Evolutionary conservation across 768 basidiomycete species (phyloP).

Genomic region (Lactarius hatsudake): DNA sequence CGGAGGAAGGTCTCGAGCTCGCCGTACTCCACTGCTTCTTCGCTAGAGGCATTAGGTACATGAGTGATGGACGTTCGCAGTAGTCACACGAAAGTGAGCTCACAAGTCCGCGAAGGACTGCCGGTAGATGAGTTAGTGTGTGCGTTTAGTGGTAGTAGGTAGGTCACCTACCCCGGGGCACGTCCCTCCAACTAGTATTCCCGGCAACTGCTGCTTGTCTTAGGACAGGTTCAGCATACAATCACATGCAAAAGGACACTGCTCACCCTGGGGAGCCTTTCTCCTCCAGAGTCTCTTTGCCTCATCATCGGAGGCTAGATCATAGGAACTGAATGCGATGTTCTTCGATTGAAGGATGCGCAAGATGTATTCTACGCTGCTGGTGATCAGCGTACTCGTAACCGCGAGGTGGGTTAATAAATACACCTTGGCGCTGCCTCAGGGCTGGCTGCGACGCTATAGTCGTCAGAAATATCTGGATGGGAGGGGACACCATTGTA

Average conservation of each 20-base stretch:
- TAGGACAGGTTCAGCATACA: conserved; percentile 15
- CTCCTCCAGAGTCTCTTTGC: conserved; percentile 80
- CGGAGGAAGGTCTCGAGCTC: conserved; percentile 72
- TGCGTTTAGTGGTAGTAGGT: conserved; percentile 2
- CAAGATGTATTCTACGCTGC: conserved; percentile 67
- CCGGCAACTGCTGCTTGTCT: conserved; percentile 86
- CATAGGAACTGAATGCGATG: conserved; percentile 77
- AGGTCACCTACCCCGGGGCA: conserved; percentile 62
- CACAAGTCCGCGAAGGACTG: conserved; percentile 77
- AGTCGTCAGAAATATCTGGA: conserved; percentile 83
- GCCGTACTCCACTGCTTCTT: conserved; percentile 79
- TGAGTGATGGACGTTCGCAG: conserved; percentile 12
- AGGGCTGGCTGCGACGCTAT: conserved; percentile 78
- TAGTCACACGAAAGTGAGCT: conserved; percentile 31
- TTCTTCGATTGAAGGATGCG: conserved; percentile 85
- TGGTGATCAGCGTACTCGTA: not conserved
- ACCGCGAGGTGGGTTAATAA: not conserved
- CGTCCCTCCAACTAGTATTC: conserved; percentile 72
- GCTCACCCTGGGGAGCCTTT: conserved; percentile 66
- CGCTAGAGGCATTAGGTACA: conserved; percentile 41
- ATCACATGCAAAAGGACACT: not conserved
- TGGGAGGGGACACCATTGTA: conserved; percentile 78
- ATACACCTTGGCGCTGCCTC: conserved; percentile 69
- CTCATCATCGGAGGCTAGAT: conserved; percentile 79
- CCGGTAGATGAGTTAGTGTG: conserved; percentile 10